These are phyloP conservation scores for Plasmodium coatneyi DNA, from an alignment of 169 alveolate species.

Conservation along the genomic window DNA sequence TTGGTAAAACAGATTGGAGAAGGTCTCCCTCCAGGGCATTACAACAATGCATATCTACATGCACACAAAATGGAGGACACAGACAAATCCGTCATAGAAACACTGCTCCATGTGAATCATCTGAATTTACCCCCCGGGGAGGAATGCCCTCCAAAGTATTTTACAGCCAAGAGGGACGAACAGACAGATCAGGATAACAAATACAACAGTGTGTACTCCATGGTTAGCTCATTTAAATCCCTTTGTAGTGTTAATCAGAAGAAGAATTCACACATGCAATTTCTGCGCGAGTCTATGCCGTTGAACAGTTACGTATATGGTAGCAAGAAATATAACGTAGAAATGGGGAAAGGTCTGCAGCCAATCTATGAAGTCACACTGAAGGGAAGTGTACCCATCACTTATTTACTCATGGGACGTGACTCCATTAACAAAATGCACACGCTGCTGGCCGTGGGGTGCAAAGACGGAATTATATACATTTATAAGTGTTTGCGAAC, in stretches of 20 bases:
- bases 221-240: slow-evolving; percentile 45
- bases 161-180: not conserved
- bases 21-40: not conserved
- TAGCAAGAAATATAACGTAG: slow-evolving; percentile 42
- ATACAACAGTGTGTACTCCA: slow-evolving; percentile 3
- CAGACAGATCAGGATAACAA: not conserved
- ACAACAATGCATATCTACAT: not conserved
- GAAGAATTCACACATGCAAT: not conserved
- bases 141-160: not conserved
- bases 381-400: slow-evolving; percentile 59
- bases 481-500: slow-evolving; percentile 81
- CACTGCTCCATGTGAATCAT: not conserved
- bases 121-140: not conserved
- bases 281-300: slow-evolving; percentile 48
- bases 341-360: slow-evolving; percentile 61
- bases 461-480: slow-evolving; percentile 86
- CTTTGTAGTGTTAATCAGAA: slow-evolving; percentile 26
- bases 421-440: slow-evolving; percentile 83
- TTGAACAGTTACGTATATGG: slow-evolving; percentile 38
- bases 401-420: slow-evolving; percentile 87
- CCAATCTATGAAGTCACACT: slow-evolving; percentile 40
- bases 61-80: not conserved
- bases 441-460: slow-evolving; percentile 88
- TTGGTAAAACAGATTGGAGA: not conserved
- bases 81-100: not conserved